These are phyloP conservation scores for Nicotiana undulata DNA, from an alignment of 257 asterid species.

Conservation along the genomic window DNA sequence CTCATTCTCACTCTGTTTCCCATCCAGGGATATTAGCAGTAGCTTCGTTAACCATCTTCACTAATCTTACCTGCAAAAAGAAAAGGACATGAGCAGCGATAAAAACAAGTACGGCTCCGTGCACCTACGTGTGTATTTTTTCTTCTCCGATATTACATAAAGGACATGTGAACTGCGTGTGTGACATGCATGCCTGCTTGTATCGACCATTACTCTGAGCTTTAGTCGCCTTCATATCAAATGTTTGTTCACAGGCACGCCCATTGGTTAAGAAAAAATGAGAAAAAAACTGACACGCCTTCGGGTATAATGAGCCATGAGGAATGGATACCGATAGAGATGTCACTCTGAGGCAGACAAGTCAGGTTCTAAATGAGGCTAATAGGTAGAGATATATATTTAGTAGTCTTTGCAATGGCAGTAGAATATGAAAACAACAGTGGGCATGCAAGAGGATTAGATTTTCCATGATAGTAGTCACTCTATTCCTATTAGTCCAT, in stretches of 20 bases:
- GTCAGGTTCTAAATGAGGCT: background rate
- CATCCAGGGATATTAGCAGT: slow-evolving; percentile 79
- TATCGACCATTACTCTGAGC: background rate
- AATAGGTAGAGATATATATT: background rate
- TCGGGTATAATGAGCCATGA: background rate
- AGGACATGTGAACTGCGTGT: background rate
- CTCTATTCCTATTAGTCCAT: background rate
- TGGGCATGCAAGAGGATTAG: no score
- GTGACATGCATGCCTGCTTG: background rate
- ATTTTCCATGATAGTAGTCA: no score
- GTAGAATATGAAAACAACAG: no score
- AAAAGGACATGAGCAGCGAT: background rate
- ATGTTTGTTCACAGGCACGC: background rate
- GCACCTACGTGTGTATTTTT: background rate
- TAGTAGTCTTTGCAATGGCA: background rate
- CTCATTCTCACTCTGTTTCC: slow-evolving; percentile 35
- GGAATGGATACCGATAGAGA: background rate
- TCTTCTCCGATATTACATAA: background rate
- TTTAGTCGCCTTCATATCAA: background rate
- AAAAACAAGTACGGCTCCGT: background rate
- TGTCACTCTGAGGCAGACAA: background rate
- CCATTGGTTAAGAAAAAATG: background rate
- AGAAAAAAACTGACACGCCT: background rate
- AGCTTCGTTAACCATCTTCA: slow-evolving; percentile 84
- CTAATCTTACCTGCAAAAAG: slow-evolving; percentile 68